Percentiles rank a stretch among this genome's conserved stretches.
These are phyloP conservation scores for Russula sp. DNA, from an alignment of 768 basidiomycete genomes.

Conservation along the genomic window DNA sequence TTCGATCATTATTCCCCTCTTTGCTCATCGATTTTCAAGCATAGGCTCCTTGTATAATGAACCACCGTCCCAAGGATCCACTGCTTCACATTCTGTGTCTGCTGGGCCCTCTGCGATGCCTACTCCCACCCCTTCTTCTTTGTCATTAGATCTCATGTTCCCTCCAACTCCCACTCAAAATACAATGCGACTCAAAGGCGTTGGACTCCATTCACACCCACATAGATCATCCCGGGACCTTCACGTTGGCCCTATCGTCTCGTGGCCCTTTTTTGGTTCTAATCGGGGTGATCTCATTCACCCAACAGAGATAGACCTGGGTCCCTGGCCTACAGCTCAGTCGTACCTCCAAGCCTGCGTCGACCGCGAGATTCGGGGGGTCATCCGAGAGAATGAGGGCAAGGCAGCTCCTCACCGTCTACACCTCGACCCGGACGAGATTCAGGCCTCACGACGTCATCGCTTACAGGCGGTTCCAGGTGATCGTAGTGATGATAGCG, in stretches of 20 bases:
- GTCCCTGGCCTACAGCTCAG: constrained; percentile 64
- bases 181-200: background rate
- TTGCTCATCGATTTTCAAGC: constrained; percentile 69
- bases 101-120: constrained; percentile 30
- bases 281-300: constrained; percentile 70
- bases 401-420: constrained; percentile 70
- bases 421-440: constrained; percentile 79
- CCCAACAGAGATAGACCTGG: constrained; percentile 70
- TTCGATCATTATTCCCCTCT: constrained; percentile 64
- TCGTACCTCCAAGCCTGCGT: constrained; percentile 65
- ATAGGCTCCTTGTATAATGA: constrained; percentile 75
- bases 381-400: constrained; percentile 75
- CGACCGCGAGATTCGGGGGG: constrained; percentile 69
- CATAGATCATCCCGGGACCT: constrained; percentile 38
- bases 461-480: constrained; percentile 63
- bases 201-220: constrained; percentile 6
- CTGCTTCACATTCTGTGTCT: constrained; percentile 18
- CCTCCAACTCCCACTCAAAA: constrained; percentile 18
- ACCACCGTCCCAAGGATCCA: constrained; percentile 16
- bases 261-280: constrained; percentile 89
- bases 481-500: constrained; percentile 71
- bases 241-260: constrained; percentile 78
- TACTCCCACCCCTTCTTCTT: constrained; percentile 34
- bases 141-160: constrained; percentile 10
- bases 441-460: constrained; percentile 67